A percentile compares a stretch with the other conserved stretches of the same genome.
phyloP scores from a whole-genome alignment of 805 yeast genomes.

The Candida ortonii region DNA sequence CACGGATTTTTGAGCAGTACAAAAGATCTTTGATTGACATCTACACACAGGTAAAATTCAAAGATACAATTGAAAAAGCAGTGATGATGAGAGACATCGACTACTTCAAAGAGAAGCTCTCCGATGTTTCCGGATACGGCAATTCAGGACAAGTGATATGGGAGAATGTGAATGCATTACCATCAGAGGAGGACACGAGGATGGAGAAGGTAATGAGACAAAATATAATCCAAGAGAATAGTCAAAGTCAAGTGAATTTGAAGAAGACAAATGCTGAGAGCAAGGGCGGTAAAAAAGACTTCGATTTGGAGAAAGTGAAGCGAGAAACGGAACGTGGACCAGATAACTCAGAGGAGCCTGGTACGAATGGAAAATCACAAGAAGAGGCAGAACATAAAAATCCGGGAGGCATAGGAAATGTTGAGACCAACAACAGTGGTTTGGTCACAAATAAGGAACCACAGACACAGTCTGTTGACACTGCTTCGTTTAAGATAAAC shows the following conservation, averaged over 20 bases:
- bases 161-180: conserved; percentile 54
- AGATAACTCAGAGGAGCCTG: no score
- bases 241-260: background rate
- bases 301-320: no score
- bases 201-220: conserved; percentile 47
- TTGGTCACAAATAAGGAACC: no score
- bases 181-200: conserved; percentile 46
- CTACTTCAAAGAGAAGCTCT: conserved; percentile 59
- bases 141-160: conserved; percentile 60
- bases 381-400: no score
- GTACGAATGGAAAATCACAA: no score
- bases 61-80: conserved; percentile 52
- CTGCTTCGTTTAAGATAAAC: no score
- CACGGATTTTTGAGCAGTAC: conserved; percentile 55
- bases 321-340: no score
- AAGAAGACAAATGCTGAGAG: background rate
- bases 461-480: no score
- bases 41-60: conserved; percentile 46
- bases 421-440: no score
- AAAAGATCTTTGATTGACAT: conserved; percentile 52
- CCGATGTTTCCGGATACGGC: conserved; percentile 57
- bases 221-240: conserved; percentile 21
- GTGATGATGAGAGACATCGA: conserved; percentile 58
- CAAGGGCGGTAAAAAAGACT: no score
- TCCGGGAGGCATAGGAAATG: no score